These are phyloP conservation scores for Suhomyces sp. DNA, from an alignment of 805 yeast species.

Conservation along the genomic window DNA sequence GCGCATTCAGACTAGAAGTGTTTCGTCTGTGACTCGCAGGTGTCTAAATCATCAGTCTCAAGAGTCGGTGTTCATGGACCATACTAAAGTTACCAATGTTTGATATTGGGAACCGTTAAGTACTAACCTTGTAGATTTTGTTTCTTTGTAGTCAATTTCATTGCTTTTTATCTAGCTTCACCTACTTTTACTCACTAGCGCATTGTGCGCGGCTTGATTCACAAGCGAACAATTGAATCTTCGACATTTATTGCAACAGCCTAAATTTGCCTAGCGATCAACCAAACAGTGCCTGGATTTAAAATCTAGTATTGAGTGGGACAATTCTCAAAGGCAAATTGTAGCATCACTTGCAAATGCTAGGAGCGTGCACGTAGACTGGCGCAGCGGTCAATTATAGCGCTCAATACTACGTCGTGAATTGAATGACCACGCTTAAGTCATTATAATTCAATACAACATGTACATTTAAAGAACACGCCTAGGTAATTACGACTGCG, in stretches of 20 bases:
- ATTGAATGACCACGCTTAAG: background rate
- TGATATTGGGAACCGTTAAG: background rate
- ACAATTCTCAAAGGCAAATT: background rate
- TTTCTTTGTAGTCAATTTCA: background rate
- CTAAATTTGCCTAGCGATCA: background rate
- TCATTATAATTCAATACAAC: no score
- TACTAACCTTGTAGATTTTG: background rate
- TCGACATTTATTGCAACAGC: background rate
- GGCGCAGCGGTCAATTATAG: background rate
- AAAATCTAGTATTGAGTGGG: background rate
- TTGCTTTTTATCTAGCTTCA: background rate
- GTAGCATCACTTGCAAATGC: background rate
- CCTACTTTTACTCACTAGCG: background rate
- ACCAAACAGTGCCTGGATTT: background rate
- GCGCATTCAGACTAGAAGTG: background rate
- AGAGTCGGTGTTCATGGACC: background rate
- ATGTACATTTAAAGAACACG: no score
- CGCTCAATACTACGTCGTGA: background rate
- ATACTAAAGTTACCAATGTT: background rate
- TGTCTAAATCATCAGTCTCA: background rate
- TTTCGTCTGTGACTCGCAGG: background rate
- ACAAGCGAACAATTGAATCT: background rate
- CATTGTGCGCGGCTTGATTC: background rate
- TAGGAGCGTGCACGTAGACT: background rate
- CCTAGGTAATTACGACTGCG: background rate